Evolutionary conservation across 2,329 filamentous ascomycete genomes (phyloP).

Genomic region (Calonectria hongkongensis): DNA sequence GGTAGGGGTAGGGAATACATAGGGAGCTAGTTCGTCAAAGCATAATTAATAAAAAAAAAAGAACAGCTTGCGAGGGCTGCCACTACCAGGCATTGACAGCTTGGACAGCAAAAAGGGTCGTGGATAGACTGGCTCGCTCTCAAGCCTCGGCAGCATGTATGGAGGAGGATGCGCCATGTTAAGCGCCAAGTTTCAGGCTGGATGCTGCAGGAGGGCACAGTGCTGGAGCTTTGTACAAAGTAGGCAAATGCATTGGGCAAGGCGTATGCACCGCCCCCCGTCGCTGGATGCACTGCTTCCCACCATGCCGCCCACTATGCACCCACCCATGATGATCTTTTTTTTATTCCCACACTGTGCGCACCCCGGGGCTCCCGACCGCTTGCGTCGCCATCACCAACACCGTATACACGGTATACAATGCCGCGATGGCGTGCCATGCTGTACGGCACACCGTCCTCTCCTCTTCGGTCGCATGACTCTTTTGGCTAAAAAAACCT

Average conservation of each 20-base stretch:
- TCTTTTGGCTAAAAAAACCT: constrained; percentile 16
- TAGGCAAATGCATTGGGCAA: neutral
- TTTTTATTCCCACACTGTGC: constrained; percentile 28
- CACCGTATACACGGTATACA: constrained; percentile 41
- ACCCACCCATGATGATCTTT: too few species aligned
- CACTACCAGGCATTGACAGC: neutral
- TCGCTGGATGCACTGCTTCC: neutral
- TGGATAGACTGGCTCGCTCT: constrained; percentile 23
- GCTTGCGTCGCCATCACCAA: constrained; percentile 12
- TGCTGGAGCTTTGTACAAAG: constrained; percentile 8
- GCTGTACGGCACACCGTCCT: neutral
- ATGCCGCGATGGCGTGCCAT: constrained; percentile 19
- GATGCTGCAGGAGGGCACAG: neutral
- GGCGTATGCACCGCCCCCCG: constrained; percentile 24
- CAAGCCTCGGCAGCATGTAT: constrained; percentile 10
- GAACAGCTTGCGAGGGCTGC: neutral
- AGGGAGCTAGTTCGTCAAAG: neutral
- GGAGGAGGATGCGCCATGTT: constrained; percentile 2
- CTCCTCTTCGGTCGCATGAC: constrained; percentile 37
- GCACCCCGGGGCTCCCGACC: constrained; percentile 16
- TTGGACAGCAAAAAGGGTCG: neutral
- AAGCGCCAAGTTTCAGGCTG: constrained; percentile 23
- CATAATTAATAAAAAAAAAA: constrained; percentile 4
- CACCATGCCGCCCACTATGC: neutral
- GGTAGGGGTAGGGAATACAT: neutral